Base-by-base conservation (phyloP, 2,329 filamentous ascomycete species). In the Colletotrichum musicola region DNA sequence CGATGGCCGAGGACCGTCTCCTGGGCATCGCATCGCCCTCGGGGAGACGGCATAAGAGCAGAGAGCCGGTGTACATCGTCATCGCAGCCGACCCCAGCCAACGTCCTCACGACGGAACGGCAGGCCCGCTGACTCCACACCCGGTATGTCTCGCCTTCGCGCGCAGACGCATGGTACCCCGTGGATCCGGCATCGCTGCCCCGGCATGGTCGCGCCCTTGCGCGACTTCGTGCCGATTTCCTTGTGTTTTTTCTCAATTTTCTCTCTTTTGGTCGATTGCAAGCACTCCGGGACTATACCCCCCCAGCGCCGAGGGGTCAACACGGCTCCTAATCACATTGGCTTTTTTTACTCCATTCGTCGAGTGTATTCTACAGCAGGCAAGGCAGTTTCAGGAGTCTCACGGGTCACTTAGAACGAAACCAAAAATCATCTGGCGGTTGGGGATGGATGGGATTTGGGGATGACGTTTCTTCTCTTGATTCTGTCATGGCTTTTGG, bases 161-260 rank as follows among this genome's bases (percentile, higher is more conserved):
- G 54, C 63, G 54, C 38, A 35, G 30, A 35, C 30, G 62, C 13
- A 13, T 57, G 63, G 47, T 69, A 63, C 64, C 64, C 30, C n/a
- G 57, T 62, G 51, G 62, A 47, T 57, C 25, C 46, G 58, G 46
- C 54, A 63, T 13, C 27, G 38, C 27, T n/a, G 63, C 57, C 60
- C 42, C 63, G 46, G 46, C 44, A 51, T 58, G 67, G 67, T 69
- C 57, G 63, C 57, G 42, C 22, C 47, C 20, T 62, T 40, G 20
- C 16, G 67, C 63, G 67, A 69, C 67, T 69, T 69, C 67, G 67
- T 69, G 67, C 67, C 67, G 58, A 69, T 69, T 68, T 69, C 67
- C 64, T 68, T 68, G 16, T 44, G 57, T 69, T 16, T 22, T 50
- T 38, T 50, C 46, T 49, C 46, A 47, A 49, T 35, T 40, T 66